Base-by-base conservation (phyloP, 1,284 basidiomycete species). In the Dichomitus squalens region DNA sequence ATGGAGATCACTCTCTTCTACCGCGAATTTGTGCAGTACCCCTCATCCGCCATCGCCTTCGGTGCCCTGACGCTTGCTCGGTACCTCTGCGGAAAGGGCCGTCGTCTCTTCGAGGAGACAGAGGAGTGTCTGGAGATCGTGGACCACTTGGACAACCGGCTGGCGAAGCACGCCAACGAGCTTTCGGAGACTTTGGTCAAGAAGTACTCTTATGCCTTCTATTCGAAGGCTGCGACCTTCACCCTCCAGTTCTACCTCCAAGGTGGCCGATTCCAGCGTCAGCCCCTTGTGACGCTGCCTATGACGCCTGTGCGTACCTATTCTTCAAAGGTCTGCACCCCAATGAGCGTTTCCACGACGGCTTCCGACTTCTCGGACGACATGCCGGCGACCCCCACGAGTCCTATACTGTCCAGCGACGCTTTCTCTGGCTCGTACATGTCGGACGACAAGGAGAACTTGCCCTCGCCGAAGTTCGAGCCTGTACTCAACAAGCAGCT, bases 1-100 rank as follows among this genome's bases (percentile, higher is more conserved):
- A 97, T 99, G 93, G 97, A 99, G 77, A 91, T 96, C 66, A 98
- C 96, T 38, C 84, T 99, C 49, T 99, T 98, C 81, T 92, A 98
- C 75, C 89, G 94, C 63, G 95, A 98, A 72, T 99, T 97, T 74
- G 83, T 98, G 73, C 87, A 88, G 66, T 89, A 89, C 68, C 80
- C 87, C 16, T 88, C 96, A 0, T 96, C 94, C 1, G 82, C 90
- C 33, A 89, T 98, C 67, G 96, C 97, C 20, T 79, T 87, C 21
- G 97, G 92, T 50, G 86, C 95, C 16, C 79, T 99, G 63, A 88
- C 93, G 12, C 84, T 99, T 34, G 93, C 96, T 3, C 88, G 95
- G 41, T 92, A 86, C 77, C 85, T 97, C 52, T 92, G 92, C 66
- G 87, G 87, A 65, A 90, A 91, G 74, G 75, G 84, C 41, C 85